Base-by-base conservation (phyloP, 768 basidiomycete genomes). In the Amanita polypyramis region DNA sequence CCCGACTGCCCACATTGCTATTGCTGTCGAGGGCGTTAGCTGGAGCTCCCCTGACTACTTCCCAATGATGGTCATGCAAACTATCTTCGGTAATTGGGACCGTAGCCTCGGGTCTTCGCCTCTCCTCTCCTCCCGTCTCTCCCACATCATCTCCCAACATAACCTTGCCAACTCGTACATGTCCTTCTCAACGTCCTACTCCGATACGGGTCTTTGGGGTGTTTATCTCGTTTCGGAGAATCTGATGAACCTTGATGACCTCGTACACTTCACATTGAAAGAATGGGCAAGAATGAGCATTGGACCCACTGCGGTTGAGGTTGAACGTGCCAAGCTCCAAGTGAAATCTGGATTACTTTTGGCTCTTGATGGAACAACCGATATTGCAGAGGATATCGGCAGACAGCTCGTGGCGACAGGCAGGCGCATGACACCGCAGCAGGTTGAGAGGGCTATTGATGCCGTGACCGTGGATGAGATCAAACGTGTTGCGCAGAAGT, bases 51-150 rank as follows among this genome's bases (percentile, higher is more conserved):
- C 95, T 23, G 96, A 99, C 69, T 98, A 98, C 75, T 98, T 90
- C 82, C 91, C 94, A 52, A 95, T 99, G 94, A 82, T 97, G 70
- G 93, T 91, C 62, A 89, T 96, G 84, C 90, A 95, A 66, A 82
- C 80, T 59, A 90, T 98, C 68, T 85, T 98, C 68, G 96, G 96
- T 54, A 99, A 98, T 79, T 99, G 96, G 96, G 95, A 99, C 64
- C 82, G 96, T 56, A 88, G 86, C 40, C 81, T 98, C 57, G 96
- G 95, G 57, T 80, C 91, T 41, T 84, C 90, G 2, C 76, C 90
- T 19, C 74, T 96, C 46, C 80, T 95, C 54, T 92, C 89, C 51
- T 96, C 92, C 44, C 81, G 85, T 44, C 82, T 99, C 47, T 88
- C 87, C 20, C 86, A 94, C 65, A 85, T 92, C 65, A 76, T 98